These are phyloP conservation scores for Populus hybrid DNA, from an alignment of 441 rosid genomes.

Conservation along the genomic window DNA sequence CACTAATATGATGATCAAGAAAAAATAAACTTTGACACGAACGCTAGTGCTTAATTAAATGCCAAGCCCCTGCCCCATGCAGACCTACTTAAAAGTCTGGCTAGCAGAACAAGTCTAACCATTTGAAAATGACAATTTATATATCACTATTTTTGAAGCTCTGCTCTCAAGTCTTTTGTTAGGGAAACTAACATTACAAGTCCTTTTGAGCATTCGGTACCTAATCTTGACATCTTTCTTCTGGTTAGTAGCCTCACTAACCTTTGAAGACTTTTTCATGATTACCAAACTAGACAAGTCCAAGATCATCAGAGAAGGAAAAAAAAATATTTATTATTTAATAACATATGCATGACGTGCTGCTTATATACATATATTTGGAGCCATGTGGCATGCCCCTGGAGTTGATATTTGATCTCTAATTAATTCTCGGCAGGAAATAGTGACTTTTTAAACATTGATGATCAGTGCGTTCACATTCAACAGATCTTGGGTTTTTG, in stretches of 20 bases:
- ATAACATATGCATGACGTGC: conserved; percentile 38
- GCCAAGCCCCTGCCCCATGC: conserved; percentile 35
- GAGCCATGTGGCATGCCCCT: not conserved
- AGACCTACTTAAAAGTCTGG: conserved; percentile 11
- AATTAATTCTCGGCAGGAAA: not conserved
- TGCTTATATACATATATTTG: conserved; percentile 18
- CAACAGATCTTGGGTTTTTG: not conserved
- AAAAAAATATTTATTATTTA: not conserved
- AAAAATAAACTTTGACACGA: not conserved
- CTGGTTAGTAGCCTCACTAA: conserved; percentile 42
- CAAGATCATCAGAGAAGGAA: not conserved
- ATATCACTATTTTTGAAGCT: not conserved
- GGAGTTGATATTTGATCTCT: not conserved
- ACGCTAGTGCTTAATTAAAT: not conserved
- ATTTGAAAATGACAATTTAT: conserved; percentile 10
- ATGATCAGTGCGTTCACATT: not conserved
- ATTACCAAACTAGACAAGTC: conserved; percentile 35
- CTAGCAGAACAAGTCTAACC: conserved; percentile 8
- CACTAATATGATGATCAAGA: not conserved
- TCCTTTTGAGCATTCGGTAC: conserved; percentile 25
- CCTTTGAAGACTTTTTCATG: conserved; percentile 38
- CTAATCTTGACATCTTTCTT: conserved; percentile 40
- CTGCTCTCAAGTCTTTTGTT: conserved; percentile 31
- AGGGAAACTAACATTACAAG: conserved; percentile 47
- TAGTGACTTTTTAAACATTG: not conserved